Evolutionary conservation across 805 yeast genomes (phyloP), one percentile per base, ranked within the genome.

Genomic region (Saccharomycopsis guyanensis): DNA sequence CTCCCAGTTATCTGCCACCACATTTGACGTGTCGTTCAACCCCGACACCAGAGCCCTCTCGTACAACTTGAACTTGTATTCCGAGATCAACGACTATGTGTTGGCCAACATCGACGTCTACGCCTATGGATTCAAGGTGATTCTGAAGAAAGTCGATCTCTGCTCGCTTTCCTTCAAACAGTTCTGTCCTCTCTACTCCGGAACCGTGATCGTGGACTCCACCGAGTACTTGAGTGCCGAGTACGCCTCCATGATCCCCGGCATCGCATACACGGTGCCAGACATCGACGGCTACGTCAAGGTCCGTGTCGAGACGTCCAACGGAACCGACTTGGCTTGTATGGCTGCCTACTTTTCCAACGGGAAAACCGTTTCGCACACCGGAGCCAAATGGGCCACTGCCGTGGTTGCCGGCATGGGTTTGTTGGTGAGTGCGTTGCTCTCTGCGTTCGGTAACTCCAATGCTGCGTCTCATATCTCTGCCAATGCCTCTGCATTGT

Each of bases 371-470:
- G 91, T 87, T 18, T 66, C 84, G 38, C 95, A 86, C 59, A 70
- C 75, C 2, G 85, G 85, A 54, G 88, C 82, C 48, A 83, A 85
- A 64, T 89, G 97, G 97, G 95, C 86, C 35, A 86, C 96, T 16
- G 97, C 97, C 1, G 81, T 82, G 18, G 70, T 88, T 56, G 87
- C 95, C 1, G 96, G 96, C 52, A 63, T 86, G 25, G 96, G 96
- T n/a, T 64, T 89, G 49, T 65, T 88, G 38, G 72, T 81, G 15
- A 85, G 94, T n/a, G 89, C 94, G 3, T 53, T 83, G n/a, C 69
- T 87, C 51, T 80, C 94, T 3, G 75, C 89, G 3, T 81, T 83
- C 61, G 96, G 96, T 47, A 85, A 84, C 62, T 84, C 95, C 6
- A 80, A 81, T 46, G 87, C 96, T 6, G 95, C 96, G 10, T 82